Conservation (phyloP, 2,329 filamentous ascomycete species). For the Curvularia hawaiiensis region DNA sequence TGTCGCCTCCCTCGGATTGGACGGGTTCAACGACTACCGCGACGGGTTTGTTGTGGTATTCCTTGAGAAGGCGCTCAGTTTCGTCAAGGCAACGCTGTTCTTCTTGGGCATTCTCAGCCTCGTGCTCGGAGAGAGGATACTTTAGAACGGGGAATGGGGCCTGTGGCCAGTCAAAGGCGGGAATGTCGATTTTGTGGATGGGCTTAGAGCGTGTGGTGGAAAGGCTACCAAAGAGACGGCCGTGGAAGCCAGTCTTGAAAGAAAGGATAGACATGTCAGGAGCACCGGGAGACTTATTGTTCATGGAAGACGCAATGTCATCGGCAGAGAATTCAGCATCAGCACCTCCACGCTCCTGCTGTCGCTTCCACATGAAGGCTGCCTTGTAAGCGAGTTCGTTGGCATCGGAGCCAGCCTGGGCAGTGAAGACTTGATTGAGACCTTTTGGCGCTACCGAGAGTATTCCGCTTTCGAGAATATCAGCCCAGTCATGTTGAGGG, state of each 20-base stretch:
- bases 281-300: constrained; percentile 78
- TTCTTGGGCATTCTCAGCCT: constrained; percentile 77
- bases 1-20: constrained; percentile 93
- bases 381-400: constrained; percentile 96
- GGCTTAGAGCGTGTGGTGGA: constrained; percentile 91
- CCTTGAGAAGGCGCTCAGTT: constrained; percentile 79
- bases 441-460: constrained; percentile 83
- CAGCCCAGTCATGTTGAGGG: constrained; percentile 81
- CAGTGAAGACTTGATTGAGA: constrained; percentile 87
- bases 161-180: constrained; percentile 93
- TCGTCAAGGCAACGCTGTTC: constrained; percentile 82
- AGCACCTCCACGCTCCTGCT: constrained; percentile 78
- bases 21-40: constrained; percentile 89
- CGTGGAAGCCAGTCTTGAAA: constrained; percentile 89
- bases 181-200: constrained; percentile 94
- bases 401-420: constrained; percentile 85
- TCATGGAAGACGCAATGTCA: constrained; percentile 77
- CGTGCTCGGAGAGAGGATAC: constrained; percentile 83
- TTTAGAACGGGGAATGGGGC: constrained; percentile 84
- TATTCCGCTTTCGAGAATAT: constrained; percentile 78
- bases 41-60: constrained; percentile 77
- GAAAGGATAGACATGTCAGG: constrained; percentile 84
- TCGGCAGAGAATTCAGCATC: constrained; percentile 78
- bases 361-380: constrained; percentile 90
- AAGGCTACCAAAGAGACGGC: constrained; percentile 83